phyloP scores from a whole-genome alignment of 2,329 filamentous ascomycete genomes.

The Zymoseptoria pseudotritici region DNA sequence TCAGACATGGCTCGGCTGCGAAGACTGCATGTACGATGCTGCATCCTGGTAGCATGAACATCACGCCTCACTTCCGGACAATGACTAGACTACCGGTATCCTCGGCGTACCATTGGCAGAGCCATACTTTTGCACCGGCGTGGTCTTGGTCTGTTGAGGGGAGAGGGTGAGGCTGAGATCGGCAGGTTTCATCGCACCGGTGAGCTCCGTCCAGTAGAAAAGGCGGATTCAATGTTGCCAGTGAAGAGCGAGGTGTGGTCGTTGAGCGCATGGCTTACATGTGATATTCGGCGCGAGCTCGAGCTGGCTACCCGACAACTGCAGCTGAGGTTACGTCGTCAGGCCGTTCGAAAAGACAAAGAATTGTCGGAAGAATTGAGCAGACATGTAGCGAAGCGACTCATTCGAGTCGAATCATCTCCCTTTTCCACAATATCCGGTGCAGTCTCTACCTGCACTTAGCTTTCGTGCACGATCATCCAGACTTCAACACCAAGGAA shows the following conservation, averaged over 20 bases:
- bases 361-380: no score
- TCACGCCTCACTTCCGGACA: no score
- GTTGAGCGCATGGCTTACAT: neutral
- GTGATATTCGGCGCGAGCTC: neutral
- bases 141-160: slow-evolving; percentile 19
- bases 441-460: no score
- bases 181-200: slow-evolving; percentile 28
- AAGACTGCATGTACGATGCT: no score
- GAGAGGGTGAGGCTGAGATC: slow-evolving; percentile 22
- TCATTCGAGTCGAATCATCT: no score
- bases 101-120: slow-evolving; percentile 27
- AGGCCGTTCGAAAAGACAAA: neutral
- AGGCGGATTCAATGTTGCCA: neutral
- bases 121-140: slow-evolving; percentile 37
- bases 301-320: neutral
- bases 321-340: neutral
- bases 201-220: neutral
- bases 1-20: no score
- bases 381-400: neutral
- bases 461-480: no score
- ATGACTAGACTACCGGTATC: neutral
- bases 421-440: no score
- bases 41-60: no score
- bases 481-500: no score
- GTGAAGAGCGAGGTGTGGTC: neutral